Evolutionary conservation across 305 asterid species (phyloP).

Genomic region (Fraxinus ornus): DNA sequence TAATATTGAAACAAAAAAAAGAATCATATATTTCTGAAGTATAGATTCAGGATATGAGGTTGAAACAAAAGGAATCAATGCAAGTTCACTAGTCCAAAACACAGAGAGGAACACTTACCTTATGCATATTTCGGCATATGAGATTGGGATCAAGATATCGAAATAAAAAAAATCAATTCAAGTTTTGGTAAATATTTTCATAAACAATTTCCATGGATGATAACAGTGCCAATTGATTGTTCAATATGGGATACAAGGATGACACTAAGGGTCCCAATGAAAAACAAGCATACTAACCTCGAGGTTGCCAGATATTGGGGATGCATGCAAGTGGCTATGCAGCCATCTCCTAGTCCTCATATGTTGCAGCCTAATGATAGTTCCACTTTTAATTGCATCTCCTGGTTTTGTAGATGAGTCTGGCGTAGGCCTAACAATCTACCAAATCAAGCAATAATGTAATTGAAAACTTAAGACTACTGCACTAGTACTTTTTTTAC

Average conservation of each 20-base stretch:
- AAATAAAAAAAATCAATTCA: neutral
- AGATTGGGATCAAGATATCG: neutral
- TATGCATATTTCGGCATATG: neutral
- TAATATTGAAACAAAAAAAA: neutral
- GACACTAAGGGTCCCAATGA: neutral
- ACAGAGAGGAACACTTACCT: neutral
- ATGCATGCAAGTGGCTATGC: constrained; percentile 97
- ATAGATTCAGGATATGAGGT: neutral
- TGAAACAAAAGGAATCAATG: neutral
- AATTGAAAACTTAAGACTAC: constrained; percentile 4
- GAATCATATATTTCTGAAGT: neutral
- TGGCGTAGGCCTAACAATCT: constrained; percentile 66
- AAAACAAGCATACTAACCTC: constrained; percentile 63
- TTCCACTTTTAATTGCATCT: constrained; percentile 70
- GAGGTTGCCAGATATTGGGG: constrained; percentile 90
- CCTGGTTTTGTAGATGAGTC: constrained; percentile 82
- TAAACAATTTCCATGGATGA: neutral
- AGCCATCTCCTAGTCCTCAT: constrained; percentile 90
- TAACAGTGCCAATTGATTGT: neutral
- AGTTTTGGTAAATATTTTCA: neutral
- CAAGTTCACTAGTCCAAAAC: neutral
- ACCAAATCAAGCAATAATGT: constrained; percentile 22
- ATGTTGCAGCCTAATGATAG: constrained; percentile 72
- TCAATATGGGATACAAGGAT: neutral
- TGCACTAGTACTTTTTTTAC: neutral